Conservation (phyloP, 495 filamentous ascomycete species). For the Trichoderma asperelloides region DNA sequence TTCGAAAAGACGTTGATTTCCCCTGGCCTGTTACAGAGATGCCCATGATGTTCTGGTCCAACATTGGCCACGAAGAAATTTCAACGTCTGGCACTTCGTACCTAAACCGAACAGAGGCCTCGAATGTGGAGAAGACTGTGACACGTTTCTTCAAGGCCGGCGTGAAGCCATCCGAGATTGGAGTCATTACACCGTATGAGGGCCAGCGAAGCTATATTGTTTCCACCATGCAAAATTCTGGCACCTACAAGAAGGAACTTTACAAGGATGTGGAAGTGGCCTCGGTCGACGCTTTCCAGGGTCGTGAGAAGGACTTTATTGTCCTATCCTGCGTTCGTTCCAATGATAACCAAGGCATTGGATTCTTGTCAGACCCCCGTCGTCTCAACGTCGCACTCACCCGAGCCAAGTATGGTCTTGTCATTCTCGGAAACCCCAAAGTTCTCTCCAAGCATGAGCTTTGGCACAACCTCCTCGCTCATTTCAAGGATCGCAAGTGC, state of each 20-base stretch:
- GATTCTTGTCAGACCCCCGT: constrained; percentile 95
- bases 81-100: constrained; percentile 97
- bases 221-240: constrained; percentile 95
- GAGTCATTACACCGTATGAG: constrained; percentile 98
- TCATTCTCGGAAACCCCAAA: constrained; percentile 96
- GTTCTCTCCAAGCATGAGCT: constrained; percentile 95
- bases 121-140: constrained; percentile 96
- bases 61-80: constrained; percentile 95
- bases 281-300: constrained; percentile 97
- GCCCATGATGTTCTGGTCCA: constrained; percentile 99
- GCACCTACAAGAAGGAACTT: constrained; percentile 93
- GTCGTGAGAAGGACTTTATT: constrained; percentile 98
- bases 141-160: constrained; percentile 99
- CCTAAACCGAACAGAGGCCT: constrained; percentile 92
- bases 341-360: constrained; percentile 98
- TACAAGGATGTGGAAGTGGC: constrained; percentile 99
- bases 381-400: constrained; percentile 99
- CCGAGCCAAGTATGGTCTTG: constrained; percentile 89
- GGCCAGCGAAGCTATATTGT: constrained; percentile 98
- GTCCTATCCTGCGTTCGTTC: constrained; percentile 96
- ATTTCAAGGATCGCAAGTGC: constrained; percentile 96
- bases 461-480: constrained; percentile 91
- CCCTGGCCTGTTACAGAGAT: constrained; percentile 91
- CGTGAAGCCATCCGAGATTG: constrained; percentile 82
- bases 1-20: constrained; percentile 93